A percentile compares a stretch with the other conserved stretches of the same genome.
phyloP scores from a whole-genome alignment of 805 yeast species.

The Candida hungchunana region DNA sequence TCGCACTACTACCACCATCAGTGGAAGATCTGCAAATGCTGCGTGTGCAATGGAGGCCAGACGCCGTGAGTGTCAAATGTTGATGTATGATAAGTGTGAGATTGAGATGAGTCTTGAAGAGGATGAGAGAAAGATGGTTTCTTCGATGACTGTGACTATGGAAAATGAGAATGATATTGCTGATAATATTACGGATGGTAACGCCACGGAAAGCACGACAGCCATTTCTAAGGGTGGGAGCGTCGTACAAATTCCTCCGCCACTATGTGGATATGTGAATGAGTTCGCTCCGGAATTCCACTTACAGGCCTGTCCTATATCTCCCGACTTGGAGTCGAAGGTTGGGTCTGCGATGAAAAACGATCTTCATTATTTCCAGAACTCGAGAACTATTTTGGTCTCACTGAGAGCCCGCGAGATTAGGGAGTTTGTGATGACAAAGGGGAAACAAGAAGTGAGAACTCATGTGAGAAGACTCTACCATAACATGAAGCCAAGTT shows the following conservation, averaged over 20 bases:
- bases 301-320: slow-evolving; percentile 50
- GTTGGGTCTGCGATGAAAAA: slow-evolving; percentile 48
- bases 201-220: neutral
- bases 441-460: slow-evolving; percentile 8
- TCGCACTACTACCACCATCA: slow-evolving; percentile 16
- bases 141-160: too few species aligned
- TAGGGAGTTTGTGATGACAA: slow-evolving; percentile 26
- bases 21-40: too few species aligned
- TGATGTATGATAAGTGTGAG: too few species aligned
- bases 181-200: slow-evolving; percentile 18
- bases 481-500: slow-evolving; percentile 9
- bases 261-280: slow-evolving; percentile 25
- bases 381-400: slow-evolving; percentile 29
- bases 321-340: slow-evolving; percentile 45
- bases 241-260: slow-evolving; percentile 26
- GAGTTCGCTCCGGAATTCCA: slow-evolving; percentile 30
- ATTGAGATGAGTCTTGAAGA: too few species aligned
- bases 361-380: slow-evolving; percentile 32
- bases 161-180: slow-evolving; percentile 24
- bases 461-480: slow-evolving; percentile 13
- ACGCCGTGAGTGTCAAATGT: too few species aligned
- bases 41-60: too few species aligned
- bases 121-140: too few species aligned
- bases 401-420: slow-evolving; percentile 36
- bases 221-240: too few species aligned